Conservation (phyloP, 768 basidiomycete genomes). For the Hygrocybe punicea region DNA sequence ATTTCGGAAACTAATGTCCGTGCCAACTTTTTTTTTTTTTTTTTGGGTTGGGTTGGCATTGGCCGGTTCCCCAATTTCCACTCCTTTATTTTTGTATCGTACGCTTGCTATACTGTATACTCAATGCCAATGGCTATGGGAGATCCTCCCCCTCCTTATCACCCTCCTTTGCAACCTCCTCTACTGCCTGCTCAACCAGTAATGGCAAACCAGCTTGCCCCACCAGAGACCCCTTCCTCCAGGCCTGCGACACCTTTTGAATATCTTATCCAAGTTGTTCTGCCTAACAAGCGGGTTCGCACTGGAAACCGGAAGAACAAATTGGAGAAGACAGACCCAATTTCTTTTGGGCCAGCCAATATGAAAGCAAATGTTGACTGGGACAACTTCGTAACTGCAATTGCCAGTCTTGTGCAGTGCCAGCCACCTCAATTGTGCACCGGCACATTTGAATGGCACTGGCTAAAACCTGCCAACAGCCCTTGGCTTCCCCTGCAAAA, state of each 20-base stretch:
- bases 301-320: neutral
- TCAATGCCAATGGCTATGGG: neutral
- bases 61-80: neutral
- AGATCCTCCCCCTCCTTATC: neutral
- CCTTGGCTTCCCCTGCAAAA: neutral
- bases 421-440: neutral
- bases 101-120: neutral
- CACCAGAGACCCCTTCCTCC: neutral
- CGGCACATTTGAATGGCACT: neutral
- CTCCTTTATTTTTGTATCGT: neutral
- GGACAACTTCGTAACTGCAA: neutral
- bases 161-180: neutral
- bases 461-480: constrained; percentile 1
- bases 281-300: neutral
- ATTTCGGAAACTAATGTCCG: neutral
- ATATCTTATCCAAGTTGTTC: neutral
- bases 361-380: neutral
- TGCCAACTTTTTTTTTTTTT: neutral
- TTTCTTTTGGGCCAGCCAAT: neutral
- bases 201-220: neutral
- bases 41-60: neutral
- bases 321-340: neutral
- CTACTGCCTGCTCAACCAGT: neutral
- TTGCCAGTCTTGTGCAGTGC: neutral
- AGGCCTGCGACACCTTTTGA: neutral